A percentile compares a stretch with the other conserved stretches of the same genome.
Conservation (phyloP, 352 stramenopile species). For the Saprolegnia diclina region DNA sequence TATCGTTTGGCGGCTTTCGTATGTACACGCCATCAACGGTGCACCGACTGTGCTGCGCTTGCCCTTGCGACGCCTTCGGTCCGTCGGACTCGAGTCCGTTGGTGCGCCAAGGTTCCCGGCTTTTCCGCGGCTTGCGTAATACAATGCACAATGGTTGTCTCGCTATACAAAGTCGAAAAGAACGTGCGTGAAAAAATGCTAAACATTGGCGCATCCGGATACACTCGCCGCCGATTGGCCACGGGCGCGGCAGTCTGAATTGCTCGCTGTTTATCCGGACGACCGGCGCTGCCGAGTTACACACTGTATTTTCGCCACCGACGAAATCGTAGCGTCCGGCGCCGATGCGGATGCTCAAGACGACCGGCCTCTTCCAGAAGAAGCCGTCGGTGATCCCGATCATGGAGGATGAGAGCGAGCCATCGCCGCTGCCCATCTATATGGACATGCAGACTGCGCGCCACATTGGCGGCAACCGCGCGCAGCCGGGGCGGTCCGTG, state of each 20-base stretch:
- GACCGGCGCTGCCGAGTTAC: background rate
- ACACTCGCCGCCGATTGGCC: background rate
- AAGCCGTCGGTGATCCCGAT: conserved; percentile 10
- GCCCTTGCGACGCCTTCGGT: too few relatives aligned
- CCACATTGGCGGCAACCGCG: background rate
- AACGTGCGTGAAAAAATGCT: background rate
- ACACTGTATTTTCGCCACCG: background rate
- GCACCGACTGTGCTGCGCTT: too few relatives aligned
- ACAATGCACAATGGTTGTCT: background rate
- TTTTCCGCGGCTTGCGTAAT: too few relatives aligned
- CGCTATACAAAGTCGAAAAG: background rate
- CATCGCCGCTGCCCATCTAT: conserved; percentile 19
- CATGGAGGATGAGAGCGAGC: conserved; percentile 4
- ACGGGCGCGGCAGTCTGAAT: background rate
- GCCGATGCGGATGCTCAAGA: background rate
- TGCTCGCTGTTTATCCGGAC: background rate
- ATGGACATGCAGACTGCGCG: conserved; percentile 21
- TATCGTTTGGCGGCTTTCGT: too few relatives aligned
- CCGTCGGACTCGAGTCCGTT: too few relatives aligned
- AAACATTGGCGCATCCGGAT: background rate
- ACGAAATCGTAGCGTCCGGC: background rate
- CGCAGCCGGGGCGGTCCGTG: background rate
- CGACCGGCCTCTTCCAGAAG: background rate
- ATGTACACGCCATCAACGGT: too few relatives aligned
- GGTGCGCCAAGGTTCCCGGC: too few relatives aligned